phyloP scores from a whole-genome alignment of 345 rosid genomes.

The Euphorbia lathyris region DNA sequence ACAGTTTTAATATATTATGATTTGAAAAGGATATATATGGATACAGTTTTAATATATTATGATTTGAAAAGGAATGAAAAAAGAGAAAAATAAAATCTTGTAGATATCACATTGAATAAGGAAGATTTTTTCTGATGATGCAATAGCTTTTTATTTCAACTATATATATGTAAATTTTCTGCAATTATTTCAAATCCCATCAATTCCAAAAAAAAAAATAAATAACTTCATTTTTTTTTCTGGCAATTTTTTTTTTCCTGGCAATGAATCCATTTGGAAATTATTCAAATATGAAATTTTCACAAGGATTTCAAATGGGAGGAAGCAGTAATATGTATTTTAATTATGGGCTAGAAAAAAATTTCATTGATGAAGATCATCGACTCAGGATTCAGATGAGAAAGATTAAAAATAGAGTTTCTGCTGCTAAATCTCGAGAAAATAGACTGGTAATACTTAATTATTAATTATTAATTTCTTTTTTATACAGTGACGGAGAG shows the following conservation, averaged over 20 bases:
- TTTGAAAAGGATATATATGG: conserved; percentile 3
- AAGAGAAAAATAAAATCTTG: conserved; percentile 1
- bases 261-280: not conserved
- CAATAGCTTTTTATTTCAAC: not conserved
- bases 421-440: conserved; percentile 14
- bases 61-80: conserved; percentile 2
- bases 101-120: not conserved
- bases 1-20: not conserved
- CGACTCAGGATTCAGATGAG: not conserved
- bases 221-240: too few species aligned
- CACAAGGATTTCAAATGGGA: not conserved
- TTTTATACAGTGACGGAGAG: too few species aligned
- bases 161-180: not conserved
- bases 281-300: not conserved
- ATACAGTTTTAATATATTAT: not conserved
- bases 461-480: not conserved
- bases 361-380: not conserved
- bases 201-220: not conserved
- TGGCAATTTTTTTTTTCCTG: not conserved
- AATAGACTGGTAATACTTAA: not conserved
- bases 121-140: not conserved
- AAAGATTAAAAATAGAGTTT: conserved; percentile 15
- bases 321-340: not conserved
- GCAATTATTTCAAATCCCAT: not conserved
- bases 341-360: not conserved